Base-by-base conservation (phyloP, 257 asterid genomes). In the Solanum piurae region DNA sequence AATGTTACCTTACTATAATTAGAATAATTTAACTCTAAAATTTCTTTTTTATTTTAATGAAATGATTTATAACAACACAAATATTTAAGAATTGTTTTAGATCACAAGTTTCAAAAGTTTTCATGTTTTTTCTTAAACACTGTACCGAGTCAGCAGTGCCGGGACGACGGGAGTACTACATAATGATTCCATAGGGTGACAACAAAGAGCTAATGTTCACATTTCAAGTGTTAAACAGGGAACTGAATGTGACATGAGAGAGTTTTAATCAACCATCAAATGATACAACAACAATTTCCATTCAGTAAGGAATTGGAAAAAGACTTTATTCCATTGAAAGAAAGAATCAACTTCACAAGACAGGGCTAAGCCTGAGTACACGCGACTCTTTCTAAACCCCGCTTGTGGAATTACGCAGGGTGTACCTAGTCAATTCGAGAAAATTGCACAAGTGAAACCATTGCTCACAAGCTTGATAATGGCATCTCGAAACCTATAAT, bases 401-500 rank as follows among this genome's bases (percentile, higher is more conserved):
- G 9, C 14, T 9, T 60, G 69, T 60, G 69, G 2, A 58, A 60
- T 60, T 60, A 9, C 29, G 1, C 13, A 21, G 6, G 69, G 12
- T 23, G 13, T 23, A 60, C 94, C 93, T 89, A 31, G 40, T 92
- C 89, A 93, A 33, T 91, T 91, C 79, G 89, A 49, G 34, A 93
- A 93, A 58, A 84, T 64, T 9, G 86, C 37, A 40, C 95, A 96
- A 87, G 96, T 93, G 91, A 94, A 89, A 23, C 94, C 94, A 18
- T 89, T 89, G 46, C 86, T 79, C 64, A 95, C 95, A 37, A 96
- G 92, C 90, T 90, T 91, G 86, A 90, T 90, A 55, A 96, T 92
- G 9, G 98, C 98, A 87, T 96, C 99, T 93, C 95, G 91, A 49
- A 96, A 88, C 89, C 93, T 92, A 79, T 84, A 86, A 73, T 96